These are phyloP conservation scores for Geotrichum candidum DNA, from an alignment of 1,139 yeast species.

Conservation along the genomic window DNA sequence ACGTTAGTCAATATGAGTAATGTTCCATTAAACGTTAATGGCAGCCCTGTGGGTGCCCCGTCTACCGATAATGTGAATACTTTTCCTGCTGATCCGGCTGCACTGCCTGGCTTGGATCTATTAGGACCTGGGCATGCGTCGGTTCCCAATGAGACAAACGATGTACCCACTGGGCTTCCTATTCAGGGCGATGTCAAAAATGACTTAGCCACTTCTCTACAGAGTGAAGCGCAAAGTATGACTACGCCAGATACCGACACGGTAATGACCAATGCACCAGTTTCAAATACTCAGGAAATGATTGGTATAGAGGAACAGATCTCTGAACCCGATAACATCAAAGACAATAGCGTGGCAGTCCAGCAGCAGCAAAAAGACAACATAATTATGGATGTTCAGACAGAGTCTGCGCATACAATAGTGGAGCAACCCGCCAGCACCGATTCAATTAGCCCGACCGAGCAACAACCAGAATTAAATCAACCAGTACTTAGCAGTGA, in stretches of 20 bases:
- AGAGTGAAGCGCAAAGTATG: neutral
- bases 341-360: neutral
- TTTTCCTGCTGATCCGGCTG: neutral
- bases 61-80: neutral
- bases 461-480: neutral
- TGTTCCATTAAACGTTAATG: neutral
- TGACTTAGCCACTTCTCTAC: neutral
- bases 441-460: neutral
- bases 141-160: neutral
- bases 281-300: neutral
- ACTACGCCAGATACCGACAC: neutral
- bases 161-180: neutral
- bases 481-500: neutral
- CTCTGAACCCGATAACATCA: neutral
- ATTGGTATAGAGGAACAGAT: neutral
- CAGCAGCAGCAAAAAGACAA: neutral
- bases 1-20: neutral
- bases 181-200: neutral
- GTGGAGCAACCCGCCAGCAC: neutral
- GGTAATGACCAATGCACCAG: neutral
- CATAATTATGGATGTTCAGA: neutral
- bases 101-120: neutral
- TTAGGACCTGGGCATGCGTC: neutral
- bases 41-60: neutral
- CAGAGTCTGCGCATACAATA: neutral